Percentiles rank a stretch among this genome's conserved stretches.
Evolutionary conservation across 2,329 filamentous ascomycete genomes (phyloP).

Genomic region (Amauroascus verrucosus): DNA sequence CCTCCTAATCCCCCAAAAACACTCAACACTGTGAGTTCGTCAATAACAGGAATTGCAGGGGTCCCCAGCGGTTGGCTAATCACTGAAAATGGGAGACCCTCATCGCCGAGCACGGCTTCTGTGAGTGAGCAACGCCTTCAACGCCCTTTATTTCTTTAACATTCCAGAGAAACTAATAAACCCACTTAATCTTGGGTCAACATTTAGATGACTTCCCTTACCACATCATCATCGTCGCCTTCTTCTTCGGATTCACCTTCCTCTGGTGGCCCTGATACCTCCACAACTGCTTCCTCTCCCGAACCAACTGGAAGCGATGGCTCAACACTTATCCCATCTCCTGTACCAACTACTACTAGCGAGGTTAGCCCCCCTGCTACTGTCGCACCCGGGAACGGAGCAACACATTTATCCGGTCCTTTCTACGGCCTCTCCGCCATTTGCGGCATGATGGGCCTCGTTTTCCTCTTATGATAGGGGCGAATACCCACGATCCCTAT

Average conservation of each 20-base stretch:
- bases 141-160: not conserved
- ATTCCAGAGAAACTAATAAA: too few species aligned
- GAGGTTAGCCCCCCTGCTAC: not conserved
- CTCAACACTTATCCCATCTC: not conserved
- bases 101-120: slow-evolving; percentile 58
- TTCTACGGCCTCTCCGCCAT: slow-evolving; percentile 3
- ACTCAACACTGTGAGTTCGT: slow-evolving; percentile 36
- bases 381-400: slow-evolving; percentile 3
- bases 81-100: slow-evolving; percentile 60
- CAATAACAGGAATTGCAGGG: slow-evolving; percentile 36
- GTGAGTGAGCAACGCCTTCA: slow-evolving; percentile 49
- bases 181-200: too few species aligned
- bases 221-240: slow-evolving; percentile 4
- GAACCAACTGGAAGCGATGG: slow-evolving; percentile 1
- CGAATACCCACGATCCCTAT: not conserved
- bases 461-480: not conserved
- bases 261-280: slow-evolving; percentile 18
- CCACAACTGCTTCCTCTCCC: not conserved
- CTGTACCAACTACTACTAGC: not conserved
- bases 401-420: not conserved
- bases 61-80: slow-evolving; percentile 76
- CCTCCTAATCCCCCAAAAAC: slow-evolving; percentile 48
- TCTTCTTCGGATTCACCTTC: slow-evolving; percentile 9
- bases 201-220: slow-evolving; percentile 22
- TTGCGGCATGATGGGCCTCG: not conserved